Base-by-base conservation (phyloP, 1,284 basidiomycete species). In the Marasmius tenuissimus region DNA sequence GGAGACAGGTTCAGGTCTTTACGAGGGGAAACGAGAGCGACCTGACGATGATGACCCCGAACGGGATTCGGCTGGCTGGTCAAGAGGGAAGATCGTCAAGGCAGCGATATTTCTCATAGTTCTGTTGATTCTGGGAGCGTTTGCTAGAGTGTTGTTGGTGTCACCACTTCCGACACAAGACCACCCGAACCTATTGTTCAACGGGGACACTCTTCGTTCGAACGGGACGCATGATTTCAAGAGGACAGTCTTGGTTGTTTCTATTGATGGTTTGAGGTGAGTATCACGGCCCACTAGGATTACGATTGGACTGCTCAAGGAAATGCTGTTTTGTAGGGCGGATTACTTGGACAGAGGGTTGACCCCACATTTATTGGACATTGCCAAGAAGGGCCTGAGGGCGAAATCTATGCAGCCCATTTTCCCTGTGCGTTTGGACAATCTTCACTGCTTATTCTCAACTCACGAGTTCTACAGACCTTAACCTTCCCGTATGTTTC, bases 351-450 rank as follows among this genome's bases (percentile, higher is more conserved):
- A 93, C 70, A 81, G 92, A 58, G 89, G 88, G 0, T 74, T 94
- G 35, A 94, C 94, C 0, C 93, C 93, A 0, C 87, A 94, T 71
- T 75, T 96, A 16, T 75, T 94, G 49, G 85, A 86, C 60, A 89
- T 94, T 63, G 89, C 89, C 68, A 85, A 89, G 74, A 81, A 88
- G 69, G 93, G 93, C 0, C 70, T 96, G n/a, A 81, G 92, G 39
- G 93, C 93, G 1, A 91, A 94, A 71, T 90, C 83, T 14, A 89
- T 97, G 87, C 82, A 85, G 61, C 92, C 95, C 20, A 76, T 95
- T 16, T 97, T 96, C 68, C 96, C 96, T 1, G 91, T 92, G 66
- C 66, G 89, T 77, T 22, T 27, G 16, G 38, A 34, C 48, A 2
- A 1, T 27, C 55, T 22, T 20, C 38, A 18, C 38, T 27, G 14